Conservation (phyloP, 768 basidiomycete genomes). For the Dentipellis fragilis region DNA sequence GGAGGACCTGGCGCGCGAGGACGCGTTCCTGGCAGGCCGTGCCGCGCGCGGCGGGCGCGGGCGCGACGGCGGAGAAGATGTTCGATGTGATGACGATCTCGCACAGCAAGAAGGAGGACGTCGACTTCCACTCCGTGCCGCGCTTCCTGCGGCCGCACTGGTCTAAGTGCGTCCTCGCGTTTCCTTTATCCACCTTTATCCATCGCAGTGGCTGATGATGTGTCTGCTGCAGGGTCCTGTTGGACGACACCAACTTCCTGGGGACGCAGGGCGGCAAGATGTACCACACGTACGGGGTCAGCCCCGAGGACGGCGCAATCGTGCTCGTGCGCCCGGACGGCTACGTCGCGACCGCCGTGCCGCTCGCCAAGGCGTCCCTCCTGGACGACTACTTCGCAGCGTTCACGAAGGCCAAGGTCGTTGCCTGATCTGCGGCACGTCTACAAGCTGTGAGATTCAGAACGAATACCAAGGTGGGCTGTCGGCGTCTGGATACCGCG, state of each 20-base stretch:
- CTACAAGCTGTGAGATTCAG: too few species aligned
- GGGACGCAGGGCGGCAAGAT: conserved; percentile 40
- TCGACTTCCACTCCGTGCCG: conserved; percentile 24
- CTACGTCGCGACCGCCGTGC: conserved; percentile 48
- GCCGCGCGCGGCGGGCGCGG: conserved; percentile 15
- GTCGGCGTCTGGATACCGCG: too few species aligned
- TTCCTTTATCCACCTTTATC: neutral
- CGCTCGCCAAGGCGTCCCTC: conserved; percentile 30
- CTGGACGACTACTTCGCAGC: conserved; percentile 38
- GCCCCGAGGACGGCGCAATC: conserved; percentile 31
- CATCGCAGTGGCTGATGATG: neutral
- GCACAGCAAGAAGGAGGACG: conserved; percentile 23
- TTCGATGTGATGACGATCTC: conserved; percentile 22
- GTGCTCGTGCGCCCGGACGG: conserved; percentile 57
- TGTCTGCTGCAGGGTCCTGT: conserved; percentile 35
- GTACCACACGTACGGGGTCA: conserved; percentile 47
- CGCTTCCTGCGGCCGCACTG: conserved; percentile 27
- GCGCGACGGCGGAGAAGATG: conserved; percentile 15
- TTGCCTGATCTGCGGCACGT: neutral
- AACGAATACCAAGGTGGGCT: too few species aligned
- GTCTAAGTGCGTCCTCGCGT: conserved; percentile 27
- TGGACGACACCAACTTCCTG: conserved; percentile 43
- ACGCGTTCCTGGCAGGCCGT: conserved; percentile 8
- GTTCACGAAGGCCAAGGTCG: conserved; percentile 25
- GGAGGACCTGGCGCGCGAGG: conserved; percentile 16